phyloP scores from a whole-genome alignment of 805 yeast genomes.

The Candida piceae region DNA sequence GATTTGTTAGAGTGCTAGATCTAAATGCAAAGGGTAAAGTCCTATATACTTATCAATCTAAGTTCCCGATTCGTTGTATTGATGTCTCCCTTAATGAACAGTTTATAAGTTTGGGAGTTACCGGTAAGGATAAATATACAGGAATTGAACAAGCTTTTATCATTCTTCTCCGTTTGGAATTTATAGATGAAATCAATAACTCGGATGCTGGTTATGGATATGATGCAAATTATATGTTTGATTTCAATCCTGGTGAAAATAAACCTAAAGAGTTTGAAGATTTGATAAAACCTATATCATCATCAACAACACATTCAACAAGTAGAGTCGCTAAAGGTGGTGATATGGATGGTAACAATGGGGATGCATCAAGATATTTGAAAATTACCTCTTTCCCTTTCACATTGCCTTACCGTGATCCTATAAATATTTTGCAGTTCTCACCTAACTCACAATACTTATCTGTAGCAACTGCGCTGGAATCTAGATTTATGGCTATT shows the following conservation, averaged over 20 bases:
- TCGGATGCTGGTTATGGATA: not conserved
- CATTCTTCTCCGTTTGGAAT: slow-evolving; percentile 39
- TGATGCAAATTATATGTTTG: not conserved
- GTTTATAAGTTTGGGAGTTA: slow-evolving; percentile 73
- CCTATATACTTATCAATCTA: slow-evolving; percentile 62
- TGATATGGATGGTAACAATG: too few relatives aligned
- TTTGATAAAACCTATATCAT: slow-evolving; percentile 10
- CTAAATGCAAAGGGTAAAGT: slow-evolving; percentile 52
- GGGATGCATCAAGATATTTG: slow-evolving; percentile 3
- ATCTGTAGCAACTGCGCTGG: slow-evolving; percentile 72
- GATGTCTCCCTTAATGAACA: slow-evolving; percentile 63
- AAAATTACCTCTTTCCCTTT: slow-evolving; percentile 33
- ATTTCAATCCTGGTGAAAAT: slow-evolving; percentile 1
- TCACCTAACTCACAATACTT: slow-evolving; percentile 67
- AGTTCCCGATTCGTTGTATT: slow-evolving; percentile 74
- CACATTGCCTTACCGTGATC: slow-evolving; percentile 82
- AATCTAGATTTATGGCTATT: slow-evolving; percentile 73
- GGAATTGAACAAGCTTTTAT: slow-evolving; percentile 75
- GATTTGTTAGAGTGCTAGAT: slow-evolving; percentile 63
- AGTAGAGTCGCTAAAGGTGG: not conserved
- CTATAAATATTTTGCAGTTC: slow-evolving; percentile 68
- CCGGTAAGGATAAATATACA: slow-evolving; percentile 67
- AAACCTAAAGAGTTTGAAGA: slow-evolving; percentile 13
- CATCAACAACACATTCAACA: slow-evolving; percentile 9
- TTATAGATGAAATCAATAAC: slow-evolving; percentile 8